Conservation (phyloP, 306 rosid species). For the Geum urbanum region DNA sequence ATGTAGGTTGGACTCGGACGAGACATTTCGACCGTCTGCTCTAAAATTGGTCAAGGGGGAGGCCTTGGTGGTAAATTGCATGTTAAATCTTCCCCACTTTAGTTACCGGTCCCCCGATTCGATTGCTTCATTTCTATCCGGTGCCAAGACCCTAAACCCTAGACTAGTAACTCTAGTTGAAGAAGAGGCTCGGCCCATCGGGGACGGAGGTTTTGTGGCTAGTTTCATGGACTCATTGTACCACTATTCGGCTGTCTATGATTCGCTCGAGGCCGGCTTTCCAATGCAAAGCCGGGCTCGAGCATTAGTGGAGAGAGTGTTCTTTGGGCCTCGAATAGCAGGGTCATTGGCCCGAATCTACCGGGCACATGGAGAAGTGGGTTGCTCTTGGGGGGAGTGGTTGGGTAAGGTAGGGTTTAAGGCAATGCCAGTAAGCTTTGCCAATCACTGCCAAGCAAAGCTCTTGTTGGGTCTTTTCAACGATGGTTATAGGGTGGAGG, state of each 20-base stretch:
- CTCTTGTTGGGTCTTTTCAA: constrained; percentile 65
- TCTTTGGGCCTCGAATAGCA: constrained; percentile 63
- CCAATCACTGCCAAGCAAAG: constrained; percentile 79
- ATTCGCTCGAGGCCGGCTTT: constrained; percentile 70
- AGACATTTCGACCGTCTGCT: constrained; percentile 49
- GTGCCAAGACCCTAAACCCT: constrained; percentile 49
- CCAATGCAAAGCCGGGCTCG: constrained; percentile 67
- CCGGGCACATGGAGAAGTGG: constrained; percentile 27
- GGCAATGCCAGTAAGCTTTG: constrained; percentile 47
- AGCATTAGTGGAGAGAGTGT: constrained; percentile 69
- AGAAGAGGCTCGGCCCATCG: constrained; percentile 44
- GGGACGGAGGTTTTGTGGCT: constrained; percentile 46
- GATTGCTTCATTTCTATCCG: constrained; percentile 56
- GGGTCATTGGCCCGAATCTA: constrained; percentile 56
- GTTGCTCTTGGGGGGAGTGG: constrained; percentile 57
- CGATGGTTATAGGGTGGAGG: constrained; percentile 72
- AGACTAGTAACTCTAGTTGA: constrained; percentile 59
- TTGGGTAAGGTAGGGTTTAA: constrained; percentile 44
- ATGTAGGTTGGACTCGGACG: constrained; percentile 72
- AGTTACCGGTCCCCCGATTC: constrained; percentile 52
- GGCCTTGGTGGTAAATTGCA: constrained; percentile 70
- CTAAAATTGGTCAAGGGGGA: constrained; percentile 71
- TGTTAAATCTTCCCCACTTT: constrained; percentile 75
- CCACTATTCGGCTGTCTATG: constrained; percentile 70
- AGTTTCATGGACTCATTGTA: constrained; percentile 65